Conservation (phyloP, 2,329 filamentous ascomycete species). For the Stenocarpella maydis region DNA sequence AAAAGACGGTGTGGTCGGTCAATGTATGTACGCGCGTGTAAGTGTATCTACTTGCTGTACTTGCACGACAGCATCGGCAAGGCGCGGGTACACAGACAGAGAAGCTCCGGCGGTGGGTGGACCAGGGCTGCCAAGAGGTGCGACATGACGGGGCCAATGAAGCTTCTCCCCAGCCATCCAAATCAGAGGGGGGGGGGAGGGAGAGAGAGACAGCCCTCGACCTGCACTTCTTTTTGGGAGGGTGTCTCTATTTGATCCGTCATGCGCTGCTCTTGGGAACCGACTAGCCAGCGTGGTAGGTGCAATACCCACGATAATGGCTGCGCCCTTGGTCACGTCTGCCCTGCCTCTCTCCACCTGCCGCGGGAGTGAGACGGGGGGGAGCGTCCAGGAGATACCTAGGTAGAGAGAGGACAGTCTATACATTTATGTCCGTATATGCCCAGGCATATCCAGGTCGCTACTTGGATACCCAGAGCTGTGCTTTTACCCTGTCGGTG, state of each 20-base stretch:
- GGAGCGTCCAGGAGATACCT: no score
- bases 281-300: no score
- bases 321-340: background rate
- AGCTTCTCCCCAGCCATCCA: slow-evolving; percentile 25
- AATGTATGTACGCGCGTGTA: background rate
- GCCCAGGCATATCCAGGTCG: no score
- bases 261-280: slow-evolving; percentile 1
- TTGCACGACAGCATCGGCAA: background rate
- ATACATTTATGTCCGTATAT: no score
- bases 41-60: background rate
- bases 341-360: background rate
- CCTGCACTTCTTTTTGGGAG: slow-evolving; percentile 5
- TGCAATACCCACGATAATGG: background rate
- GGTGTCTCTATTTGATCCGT: slow-evolving; percentile 13
- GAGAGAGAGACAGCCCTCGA: background rate
- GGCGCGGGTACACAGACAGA: no score
- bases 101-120: background rate
- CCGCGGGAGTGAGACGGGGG: background rate
- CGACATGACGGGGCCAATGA: slow-evolving; percentile 13
- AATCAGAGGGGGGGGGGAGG: background rate
- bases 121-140: slow-evolving; percentile 5
- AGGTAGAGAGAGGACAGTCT: no score
- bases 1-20: slow-evolving; percentile 14
- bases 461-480: no score
- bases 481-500: background rate